These are phyloP conservation scores for Theobroma cacao DNA, from an alignment of 345 rosid species.

Conservation along the genomic window DNA sequence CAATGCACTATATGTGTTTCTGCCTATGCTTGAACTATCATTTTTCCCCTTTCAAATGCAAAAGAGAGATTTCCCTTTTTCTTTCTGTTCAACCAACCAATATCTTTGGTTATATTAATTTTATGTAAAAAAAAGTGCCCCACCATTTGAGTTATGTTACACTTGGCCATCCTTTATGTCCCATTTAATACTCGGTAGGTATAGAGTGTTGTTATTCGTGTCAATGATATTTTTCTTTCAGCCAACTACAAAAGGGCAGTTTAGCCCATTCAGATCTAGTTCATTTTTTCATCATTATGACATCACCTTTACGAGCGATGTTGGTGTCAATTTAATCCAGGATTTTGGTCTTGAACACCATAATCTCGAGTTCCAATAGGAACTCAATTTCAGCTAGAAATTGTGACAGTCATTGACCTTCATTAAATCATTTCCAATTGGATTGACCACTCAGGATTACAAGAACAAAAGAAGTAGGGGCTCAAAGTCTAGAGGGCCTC, in stretches of 20 bases:
- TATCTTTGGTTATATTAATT: not conserved
- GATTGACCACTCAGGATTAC: not conserved
- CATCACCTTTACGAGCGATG: not conserved
- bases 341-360: not conserved
- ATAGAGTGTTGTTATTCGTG: not conserved
- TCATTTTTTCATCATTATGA: not conserved
- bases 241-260: not conserved
- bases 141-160: not conserved
- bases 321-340: not conserved
- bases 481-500: not conserved
- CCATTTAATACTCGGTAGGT: not conserved
- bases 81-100: constrained; percentile 7
- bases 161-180: not conserved
- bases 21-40: not conserved
- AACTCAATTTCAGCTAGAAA: not conserved
- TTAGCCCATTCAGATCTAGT: not conserved
- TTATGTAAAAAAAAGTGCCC: not conserved
- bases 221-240: not conserved
- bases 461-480: not conserved
- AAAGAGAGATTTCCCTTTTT: not conserved
- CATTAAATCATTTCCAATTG: not conserved
- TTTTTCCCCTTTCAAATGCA: not conserved
- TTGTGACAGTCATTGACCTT: not conserved
- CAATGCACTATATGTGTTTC: no score
- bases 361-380: not conserved